Conservation (phyloP, 495 filamentous ascomycete genomes). For the Aspergillus cavernicola region DNA sequence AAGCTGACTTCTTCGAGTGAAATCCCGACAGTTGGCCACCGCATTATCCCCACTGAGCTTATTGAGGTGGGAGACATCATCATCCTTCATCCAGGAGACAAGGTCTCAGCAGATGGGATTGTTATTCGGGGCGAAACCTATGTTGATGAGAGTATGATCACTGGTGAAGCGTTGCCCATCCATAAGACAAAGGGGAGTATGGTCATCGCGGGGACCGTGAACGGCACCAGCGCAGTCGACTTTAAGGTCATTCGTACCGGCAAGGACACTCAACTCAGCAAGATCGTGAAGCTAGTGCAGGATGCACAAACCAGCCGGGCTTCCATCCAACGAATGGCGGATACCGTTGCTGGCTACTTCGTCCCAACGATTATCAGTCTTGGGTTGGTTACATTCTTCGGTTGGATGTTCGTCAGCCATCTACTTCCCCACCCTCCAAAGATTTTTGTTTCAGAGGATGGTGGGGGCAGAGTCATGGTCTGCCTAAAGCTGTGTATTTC, state of each 20-base stretch:
- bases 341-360: slow-evolving; percentile 89
- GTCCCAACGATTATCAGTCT: slow-evolving; percentile 85
- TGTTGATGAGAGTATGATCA: slow-evolving; percentile 98
- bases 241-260: slow-evolving; percentile 92
- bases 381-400: slow-evolving; percentile 78
- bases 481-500: slow-evolving; percentile 98
- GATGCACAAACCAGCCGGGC: slow-evolving; percentile 93
- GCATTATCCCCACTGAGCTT: slow-evolving; percentile 84
- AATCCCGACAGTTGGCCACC: slow-evolving; percentile 62
- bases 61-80: slow-evolving; percentile 94
- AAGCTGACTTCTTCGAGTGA: slow-evolving; percentile 35
- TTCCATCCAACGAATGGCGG: slow-evolving; percentile 91
- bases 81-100: slow-evolving; percentile 89
- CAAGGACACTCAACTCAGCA: slow-evolving; percentile 91
- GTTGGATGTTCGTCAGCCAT: slow-evolving; percentile 95
- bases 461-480: slow-evolving; percentile 90
- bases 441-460: slow-evolving; percentile 76
- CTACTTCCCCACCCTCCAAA: slow-evolving; percentile 76
- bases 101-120: slow-evolving; percentile 89
- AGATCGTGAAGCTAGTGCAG: slow-evolving; percentile 96
- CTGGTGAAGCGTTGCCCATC: slow-evolving; percentile 91
- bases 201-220: slow-evolving; percentile 95
- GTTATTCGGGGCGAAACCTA: slow-evolving; percentile 88
- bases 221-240: slow-evolving; percentile 85
- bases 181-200: slow-evolving; percentile 75